Percentiles rank a stretch among this genome's conserved stretches.
Evolutionary conservation across 352 stramenopile species (phyloP).

Genomic region (Phytophthora fragariae): DNA sequence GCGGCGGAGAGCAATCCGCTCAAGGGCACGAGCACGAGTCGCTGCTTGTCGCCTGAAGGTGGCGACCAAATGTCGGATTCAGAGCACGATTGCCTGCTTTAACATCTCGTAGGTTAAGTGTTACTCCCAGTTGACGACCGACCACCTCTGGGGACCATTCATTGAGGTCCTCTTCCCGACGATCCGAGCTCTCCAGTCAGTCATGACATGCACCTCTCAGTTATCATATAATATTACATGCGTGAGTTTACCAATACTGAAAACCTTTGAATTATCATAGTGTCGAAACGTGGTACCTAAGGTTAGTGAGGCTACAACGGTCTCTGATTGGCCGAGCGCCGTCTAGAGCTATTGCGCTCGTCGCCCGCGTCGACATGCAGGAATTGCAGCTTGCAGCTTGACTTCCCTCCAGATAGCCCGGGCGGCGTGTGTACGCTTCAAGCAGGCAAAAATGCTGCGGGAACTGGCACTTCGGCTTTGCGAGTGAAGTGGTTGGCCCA

Average conservation of each 20-base stretch:
- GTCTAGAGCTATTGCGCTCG: slow-evolving; percentile 13
- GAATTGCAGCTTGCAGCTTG: slow-evolving; percentile 17
- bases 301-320: background rate
- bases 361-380: slow-evolving; percentile 21
- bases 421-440: slow-evolving; percentile 15
- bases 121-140: background rate
- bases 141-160: slow-evolving; percentile 6
- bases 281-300: slow-evolving; percentile 3
- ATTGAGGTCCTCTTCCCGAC: slow-evolving; percentile 6
- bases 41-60: background rate
- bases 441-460: slow-evolving; percentile 26
- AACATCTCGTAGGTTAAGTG: background rate
- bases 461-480: slow-evolving; percentile 12
- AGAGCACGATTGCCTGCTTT: background rate
- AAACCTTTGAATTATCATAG: background rate
- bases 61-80: background rate
- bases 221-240: background rate
- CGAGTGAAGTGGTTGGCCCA: background rate
- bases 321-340: slow-evolving; percentile 22
- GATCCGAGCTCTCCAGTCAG: background rate
- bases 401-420: slow-evolving; percentile 4
- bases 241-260: background rate
- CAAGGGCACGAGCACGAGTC: background rate
- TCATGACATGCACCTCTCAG: background rate
- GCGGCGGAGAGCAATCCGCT: slow-evolving; percentile 23